Base-by-base conservation (phyloP, 2,329 filamentous ascomycete species). In the Eurotiales sp. region DNA sequence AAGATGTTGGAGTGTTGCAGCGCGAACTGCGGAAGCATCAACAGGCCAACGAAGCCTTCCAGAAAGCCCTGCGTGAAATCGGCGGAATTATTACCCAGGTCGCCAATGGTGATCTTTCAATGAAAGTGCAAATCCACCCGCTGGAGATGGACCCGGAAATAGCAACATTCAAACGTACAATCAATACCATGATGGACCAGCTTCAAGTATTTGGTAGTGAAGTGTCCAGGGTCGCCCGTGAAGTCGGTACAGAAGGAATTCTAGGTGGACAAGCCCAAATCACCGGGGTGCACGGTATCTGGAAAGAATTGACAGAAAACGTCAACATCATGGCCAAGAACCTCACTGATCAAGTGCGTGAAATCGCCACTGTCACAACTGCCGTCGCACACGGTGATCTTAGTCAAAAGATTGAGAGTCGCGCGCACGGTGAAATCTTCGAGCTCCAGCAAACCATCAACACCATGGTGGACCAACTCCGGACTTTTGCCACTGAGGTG, bases 21-120 rank as follows among this genome's bases (percentile, higher is more conserved):
- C 84, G 92, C 53, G 93, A 99, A 72, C 79, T 99, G 54, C 90
- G 88, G 77, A 97, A 97, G 73, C 91, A 96, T 66, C 91, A 96
- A 68, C 93, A 96, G 73, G 93, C 95, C 66, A 99, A 99, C 71
- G 85, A 96, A 71, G 95, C 93, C 61, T 99, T 97, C 80, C 91
- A 97, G 68, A 97, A 97, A 72, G 93, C 93, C 10, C 76, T 99
- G 29, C 84, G 91, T 58, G 93, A 99, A 70, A 97, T 99, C 60
- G 93, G 93, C 61, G 93, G 92, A 66, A 97, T 99, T 61, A 89
- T 97, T 63, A 96, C 93, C 19, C 91, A 92, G 56, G 93, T 97
- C 59, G 93, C 91, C 50, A 87, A 88, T 62, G 90, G 90, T 69
- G 90, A 96, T 68, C 77, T 96, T 55, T 93, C 88, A 70, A 95